Evolutionary conservation across 108 stramenopile species (phyloP).

Genomic region (Nitzschia palea): DNA sequence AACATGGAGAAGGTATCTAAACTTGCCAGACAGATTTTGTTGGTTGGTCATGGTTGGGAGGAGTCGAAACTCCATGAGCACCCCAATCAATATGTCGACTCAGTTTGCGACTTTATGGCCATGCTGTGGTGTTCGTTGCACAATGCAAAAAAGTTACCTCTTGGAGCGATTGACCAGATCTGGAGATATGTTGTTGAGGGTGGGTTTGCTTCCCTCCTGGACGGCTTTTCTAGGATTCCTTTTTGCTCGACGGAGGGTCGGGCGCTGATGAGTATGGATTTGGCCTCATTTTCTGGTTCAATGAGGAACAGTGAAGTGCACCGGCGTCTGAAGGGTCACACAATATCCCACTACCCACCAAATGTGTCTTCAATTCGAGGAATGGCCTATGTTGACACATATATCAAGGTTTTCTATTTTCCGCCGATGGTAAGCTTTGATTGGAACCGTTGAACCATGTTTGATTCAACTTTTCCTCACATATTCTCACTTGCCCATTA

Average conservation of each 20-base stretch:
- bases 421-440: slow-evolving; percentile 48
- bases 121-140: slow-evolving; percentile 32
- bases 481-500: not conserved
- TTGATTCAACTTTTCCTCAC: not conserved
- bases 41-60: slow-evolving; percentile 63
- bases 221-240: slow-evolving; percentile 81
- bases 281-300: slow-evolving; percentile 73
- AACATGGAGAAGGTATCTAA: not conserved
- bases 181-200: slow-evolving; percentile 68
- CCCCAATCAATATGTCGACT: slow-evolving; percentile 80
- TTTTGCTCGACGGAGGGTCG: slow-evolving; percentile 91
- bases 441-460: too few relatives aligned
- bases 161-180: slow-evolving; percentile 28
- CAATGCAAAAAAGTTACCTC: slow-evolving; percentile 30
- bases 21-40: slow-evolving; percentile 35
- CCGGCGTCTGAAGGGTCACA: slow-evolving; percentile 39
- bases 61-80: slow-evolving; percentile 65
- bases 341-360: slow-evolving; percentile 31
- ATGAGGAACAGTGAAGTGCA: slow-evolving; percentile 41
- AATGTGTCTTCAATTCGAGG: slow-evolving; percentile 27
- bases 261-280: slow-evolving; percentile 93
- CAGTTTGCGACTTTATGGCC: slow-evolving; percentile 61
- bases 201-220: slow-evolving; percentile 64
- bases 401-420: slow-evolving; percentile 90
- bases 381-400: slow-evolving; percentile 82